A percentile compares a stretch with the other conserved stretches of the same genome.
These are phyloP conservation scores for Aureobasidium sp. DNA, from an alignment of 2,329 filamentous ascomycete genomes.

Conservation along the genomic window DNA sequence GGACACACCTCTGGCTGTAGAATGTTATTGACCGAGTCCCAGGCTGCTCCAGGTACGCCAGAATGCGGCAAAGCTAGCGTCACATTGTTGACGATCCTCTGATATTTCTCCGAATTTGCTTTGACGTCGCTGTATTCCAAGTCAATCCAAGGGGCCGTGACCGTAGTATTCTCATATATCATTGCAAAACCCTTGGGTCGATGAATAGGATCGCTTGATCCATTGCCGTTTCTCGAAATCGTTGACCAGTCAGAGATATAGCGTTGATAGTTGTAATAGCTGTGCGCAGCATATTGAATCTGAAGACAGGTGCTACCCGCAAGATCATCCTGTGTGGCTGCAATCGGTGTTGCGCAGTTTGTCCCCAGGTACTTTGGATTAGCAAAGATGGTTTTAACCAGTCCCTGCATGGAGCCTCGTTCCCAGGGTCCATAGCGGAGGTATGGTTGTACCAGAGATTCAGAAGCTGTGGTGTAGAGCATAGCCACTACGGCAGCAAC, in stretches of 20 bases:
- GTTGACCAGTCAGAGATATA: slow-evolving; percentile 53
- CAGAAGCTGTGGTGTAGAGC: slow-evolving; percentile 70
- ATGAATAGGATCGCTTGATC: slow-evolving; percentile 35
- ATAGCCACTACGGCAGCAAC: slow-evolving; percentile 59
- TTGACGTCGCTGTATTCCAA: slow-evolving; percentile 43
- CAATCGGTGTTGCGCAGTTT: slow-evolving; percentile 58
- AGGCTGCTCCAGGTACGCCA: slow-evolving; percentile 59
- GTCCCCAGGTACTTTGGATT: slow-evolving; percentile 52
- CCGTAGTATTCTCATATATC: slow-evolving; percentile 65
- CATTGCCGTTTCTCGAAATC: slow-evolving; percentile 40
- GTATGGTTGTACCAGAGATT: slow-evolving; percentile 68
- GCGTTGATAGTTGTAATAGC: slow-evolving; percentile 61
- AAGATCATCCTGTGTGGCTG: slow-evolving; percentile 19
- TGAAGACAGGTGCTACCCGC: slow-evolving; percentile 55
- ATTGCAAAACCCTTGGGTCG: slow-evolving; percentile 57
- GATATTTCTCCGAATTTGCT: slow-evolving; percentile 45
- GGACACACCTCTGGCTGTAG: slow-evolving; percentile 55
- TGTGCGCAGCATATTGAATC: slow-evolving; percentile 61
- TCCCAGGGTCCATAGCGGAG: slow-evolving; percentile 54
- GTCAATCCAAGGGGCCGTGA: slow-evolving; percentile 64
- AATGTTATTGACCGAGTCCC: slow-evolving; percentile 55
- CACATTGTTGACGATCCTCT: slow-evolving; percentile 66
- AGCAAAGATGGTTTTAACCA: slow-evolving; percentile 56
- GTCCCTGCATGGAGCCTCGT: slow-evolving; percentile 44
- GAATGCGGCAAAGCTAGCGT: slow-evolving; percentile 72